These are phyloP conservation scores for Dipodascus albidus DNA, from an alignment of 805 yeast species.

Conservation along the genomic window DNA sequence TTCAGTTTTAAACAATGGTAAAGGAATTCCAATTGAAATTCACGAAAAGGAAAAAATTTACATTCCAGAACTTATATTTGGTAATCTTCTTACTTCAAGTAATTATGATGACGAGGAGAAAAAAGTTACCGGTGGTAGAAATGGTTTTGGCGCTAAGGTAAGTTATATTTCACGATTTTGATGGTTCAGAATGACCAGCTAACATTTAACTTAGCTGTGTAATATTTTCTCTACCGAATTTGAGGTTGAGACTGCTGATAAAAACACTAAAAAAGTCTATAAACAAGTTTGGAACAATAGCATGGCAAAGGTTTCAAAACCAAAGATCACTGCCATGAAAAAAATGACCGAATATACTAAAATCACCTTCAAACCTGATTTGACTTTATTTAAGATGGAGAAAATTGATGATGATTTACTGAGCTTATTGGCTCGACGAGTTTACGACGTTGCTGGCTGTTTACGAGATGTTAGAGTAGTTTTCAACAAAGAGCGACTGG, in stretches of 20 bases:
- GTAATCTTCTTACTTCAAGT: constrained; percentile 86
- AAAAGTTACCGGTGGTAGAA: constrained; percentile 97
- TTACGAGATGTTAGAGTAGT: constrained; percentile 71
- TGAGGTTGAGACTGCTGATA: constrained; percentile 80
- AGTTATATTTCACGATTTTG: constrained; percentile 1
- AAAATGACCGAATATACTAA: constrained; percentile 65
- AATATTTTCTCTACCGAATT: constrained; percentile 89
- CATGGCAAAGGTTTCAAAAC: constrained; percentile 69
- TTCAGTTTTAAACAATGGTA: constrained; percentile 83
- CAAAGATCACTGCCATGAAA: constrained; percentile 51
- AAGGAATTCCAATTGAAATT: constrained; percentile 89
- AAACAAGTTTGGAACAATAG: constrained; percentile 79
- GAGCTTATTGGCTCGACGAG: constrained; percentile 84
- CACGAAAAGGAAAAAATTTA: constrained; percentile 84
- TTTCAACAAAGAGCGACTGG: constrained; percentile 62
- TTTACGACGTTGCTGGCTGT: constrained; percentile 90
- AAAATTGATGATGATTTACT: constrained; percentile 69
- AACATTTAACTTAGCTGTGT: constrained; percentile 38
- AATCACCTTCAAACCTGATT: constrained; percentile 80
- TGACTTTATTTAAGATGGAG: constrained; percentile 77
- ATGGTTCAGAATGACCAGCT: background rate
- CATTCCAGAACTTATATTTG: constrained; percentile 93
- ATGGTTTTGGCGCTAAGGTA: constrained; percentile 91
- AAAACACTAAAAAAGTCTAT: constrained; percentile 47
- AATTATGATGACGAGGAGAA: constrained; percentile 92